Evolutionary conservation across 2,329 filamentous ascomycete species (phyloP), one percentile per base, ranked within the genome.

Genomic region (Fusarium staphyleae): DNA sequence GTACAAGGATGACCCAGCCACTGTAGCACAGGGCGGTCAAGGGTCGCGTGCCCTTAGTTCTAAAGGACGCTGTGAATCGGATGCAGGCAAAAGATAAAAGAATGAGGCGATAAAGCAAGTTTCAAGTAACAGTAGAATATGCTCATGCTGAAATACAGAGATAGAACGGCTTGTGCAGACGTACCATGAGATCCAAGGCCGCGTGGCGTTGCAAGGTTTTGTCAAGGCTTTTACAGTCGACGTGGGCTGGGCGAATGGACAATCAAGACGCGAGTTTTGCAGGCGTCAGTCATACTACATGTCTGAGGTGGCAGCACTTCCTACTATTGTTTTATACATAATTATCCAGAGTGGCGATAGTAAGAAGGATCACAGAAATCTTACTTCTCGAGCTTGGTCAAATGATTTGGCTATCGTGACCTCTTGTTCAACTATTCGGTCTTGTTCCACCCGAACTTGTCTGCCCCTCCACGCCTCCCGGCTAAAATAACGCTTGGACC

Each of bases 151-250:
- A 5, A 7, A 24, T 24, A 5, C 9, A 9, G 5, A 29, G 43
- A 13, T 40, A 30, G 18, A 7, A 18, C 12, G 16, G 22, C 33
- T 22, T 29, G 43, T 28, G 24, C 34, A 45, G 15, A 41, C 43
- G 52, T 43, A 48, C 41, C 45, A 57, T 43, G 48, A 61, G 48
- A 62, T 47, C 39, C 52, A 29, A 60, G 45, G 53, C 50, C 50
- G 54, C 55, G 63, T 66, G 63, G 63, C 63, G 61, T 30, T 65
- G 47, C 63, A 66, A 62, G 64, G 55, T 66, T 66, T 61, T 65
- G 36, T 34, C 44, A 50, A 62, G 55, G 36, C 56, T 53, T 60
- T 59, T 64, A 36, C 53, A 19, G 18, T 47, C 39, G 42, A 24
- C 22, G 22, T 33, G 43, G 15, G 36, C 47, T 33, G 43, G 15